phyloP scores from a whole-genome alignment of 257 asterid species.

The Forsythia viridissima region DNA sequence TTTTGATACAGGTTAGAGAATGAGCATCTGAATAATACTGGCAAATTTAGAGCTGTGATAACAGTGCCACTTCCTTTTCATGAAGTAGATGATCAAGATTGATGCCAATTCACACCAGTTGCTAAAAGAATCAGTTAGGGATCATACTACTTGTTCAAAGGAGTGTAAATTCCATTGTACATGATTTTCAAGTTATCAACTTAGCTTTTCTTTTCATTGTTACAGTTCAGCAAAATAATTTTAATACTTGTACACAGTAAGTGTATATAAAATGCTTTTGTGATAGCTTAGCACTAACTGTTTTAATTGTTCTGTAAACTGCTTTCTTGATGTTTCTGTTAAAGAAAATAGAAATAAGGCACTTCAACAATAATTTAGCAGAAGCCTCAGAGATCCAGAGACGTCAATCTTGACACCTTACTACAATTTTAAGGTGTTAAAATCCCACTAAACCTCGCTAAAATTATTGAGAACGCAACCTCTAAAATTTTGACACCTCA shows the following conservation, averaged over 20 bases:
- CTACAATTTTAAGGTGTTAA: too few relatives aligned
- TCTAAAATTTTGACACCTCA: too few relatives aligned
- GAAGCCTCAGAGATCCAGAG: too few relatives aligned
- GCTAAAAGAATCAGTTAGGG: slow-evolving; percentile 5
- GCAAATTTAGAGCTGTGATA: slow-evolving; percentile 87
- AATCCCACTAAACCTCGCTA: too few relatives aligned
- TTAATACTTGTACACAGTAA: slow-evolving; percentile 29
- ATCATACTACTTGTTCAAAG: not conserved
- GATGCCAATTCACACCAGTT: slow-evolving; percentile 22
- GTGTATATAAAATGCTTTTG: not conserved
- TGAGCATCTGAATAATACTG: slow-evolving; percentile 97
- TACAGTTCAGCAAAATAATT: slow-evolving; percentile 28
- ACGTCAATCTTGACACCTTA: too few relatives aligned
- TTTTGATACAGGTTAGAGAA: slow-evolving; percentile 76
- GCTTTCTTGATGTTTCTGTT: too few relatives aligned
- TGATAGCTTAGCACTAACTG: not conserved
- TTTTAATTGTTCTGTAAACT: too few relatives aligned
- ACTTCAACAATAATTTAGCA: too few relatives aligned
- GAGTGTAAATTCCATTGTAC: slow-evolving; percentile 25
- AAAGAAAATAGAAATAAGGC: too few relatives aligned
- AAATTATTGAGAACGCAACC: too few relatives aligned
- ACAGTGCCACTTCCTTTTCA: slow-evolving; percentile 90
- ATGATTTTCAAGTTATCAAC: slow-evolving; percentile 36
- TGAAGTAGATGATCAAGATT: slow-evolving; percentile 74
- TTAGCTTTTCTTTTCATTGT: slow-evolving; percentile 5